Conservation (phyloP, 1,284 basidiomycete genomes). For the Ceratobasidium sp. region DNA sequence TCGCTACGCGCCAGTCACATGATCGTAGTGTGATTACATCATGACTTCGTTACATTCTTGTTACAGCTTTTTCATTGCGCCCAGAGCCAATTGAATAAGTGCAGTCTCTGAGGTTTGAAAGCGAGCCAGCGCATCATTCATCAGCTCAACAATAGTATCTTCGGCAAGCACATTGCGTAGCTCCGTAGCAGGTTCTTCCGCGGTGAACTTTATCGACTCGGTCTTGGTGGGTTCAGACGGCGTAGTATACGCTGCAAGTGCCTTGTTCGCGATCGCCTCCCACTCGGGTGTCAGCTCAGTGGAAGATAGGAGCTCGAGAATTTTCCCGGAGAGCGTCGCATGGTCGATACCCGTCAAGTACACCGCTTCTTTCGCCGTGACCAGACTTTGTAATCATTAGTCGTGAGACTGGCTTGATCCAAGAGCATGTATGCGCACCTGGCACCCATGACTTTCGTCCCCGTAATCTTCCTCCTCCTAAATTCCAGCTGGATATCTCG, state of each 20-base stretch:
- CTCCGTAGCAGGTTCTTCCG: slow-evolving; percentile 45
- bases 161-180: slow-evolving; percentile 47
- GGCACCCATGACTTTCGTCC: slow-evolving; percentile 52
- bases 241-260: slow-evolving; percentile 48
- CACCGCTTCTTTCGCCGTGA: slow-evolving; percentile 51
- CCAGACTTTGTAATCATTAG: slow-evolving; percentile 43
- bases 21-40: slow-evolving; percentile 22
- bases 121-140: slow-evolving; percentile 50
- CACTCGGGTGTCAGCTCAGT: slow-evolving; percentile 48
- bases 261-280: slow-evolving; percentile 47
- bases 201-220: slow-evolving; percentile 45
- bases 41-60: slow-evolving; percentile 20
- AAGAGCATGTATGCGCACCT: slow-evolving; percentile 48
- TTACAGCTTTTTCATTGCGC: slow-evolving; percentile 41
- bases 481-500: slow-evolving; percentile 51
- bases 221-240: slow-evolving; percentile 19
- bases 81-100: slow-evolving; percentile 50
- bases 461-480: slow-evolving; percentile 37
- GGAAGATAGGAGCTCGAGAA: slow-evolving; percentile 48
- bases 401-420: not conserved
- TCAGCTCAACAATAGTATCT: slow-evolving; percentile 46
- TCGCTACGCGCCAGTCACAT: slow-evolving; percentile 43
- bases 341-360: slow-evolving; percentile 51
- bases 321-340: slow-evolving; percentile 50
- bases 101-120: slow-evolving; percentile 51